A percentile compares a stretch with the other conserved stretches of the same genome.
Evolutionary conservation across 179 eudicot genomes (phyloP).

Genomic region (Silene coronaria): DNA sequence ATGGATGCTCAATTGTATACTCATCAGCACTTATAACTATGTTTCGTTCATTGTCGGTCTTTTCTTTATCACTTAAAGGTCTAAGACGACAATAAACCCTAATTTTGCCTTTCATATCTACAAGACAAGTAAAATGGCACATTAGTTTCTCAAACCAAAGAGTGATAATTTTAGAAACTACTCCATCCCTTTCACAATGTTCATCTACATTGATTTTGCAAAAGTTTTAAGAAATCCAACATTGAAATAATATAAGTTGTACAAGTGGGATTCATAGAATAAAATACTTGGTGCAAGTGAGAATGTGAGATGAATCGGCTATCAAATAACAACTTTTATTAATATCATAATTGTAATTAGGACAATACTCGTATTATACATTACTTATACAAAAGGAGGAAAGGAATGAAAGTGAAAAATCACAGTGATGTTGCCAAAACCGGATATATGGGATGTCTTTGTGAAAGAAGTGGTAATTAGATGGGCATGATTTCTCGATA

Average conservation of each 20-base stretch:
- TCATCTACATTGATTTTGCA: too few relatives aligned
- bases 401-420: background rate
- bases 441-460: background rate
- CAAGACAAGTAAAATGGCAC: background rate
- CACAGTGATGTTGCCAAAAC: background rate
- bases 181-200: background rate
- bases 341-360: background rate
- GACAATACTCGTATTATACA: background rate
- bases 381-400: background rate
- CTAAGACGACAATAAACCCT: slow-evolving; percentile 89
- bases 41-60: slow-evolving; percentile 48
- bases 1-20: slow-evolving; percentile 89
- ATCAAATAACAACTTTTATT: background rate
- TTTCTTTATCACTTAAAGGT: slow-evolving; percentile 80
- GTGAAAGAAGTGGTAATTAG: background rate
- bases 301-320: background rate
- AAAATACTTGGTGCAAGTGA: background rate
- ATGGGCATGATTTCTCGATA: background rate
- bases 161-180: background rate
- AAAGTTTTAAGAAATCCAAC: background rate
- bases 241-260: too few relatives aligned
- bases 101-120: slow-evolving; percentile 98
- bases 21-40: slow-evolving; percentile 62
- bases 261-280: too few relatives aligned
- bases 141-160: background rate